Conservation (phyloP, 2,329 filamentous ascomycete genomes). For the Pestalotiopsis sp. region DNA sequence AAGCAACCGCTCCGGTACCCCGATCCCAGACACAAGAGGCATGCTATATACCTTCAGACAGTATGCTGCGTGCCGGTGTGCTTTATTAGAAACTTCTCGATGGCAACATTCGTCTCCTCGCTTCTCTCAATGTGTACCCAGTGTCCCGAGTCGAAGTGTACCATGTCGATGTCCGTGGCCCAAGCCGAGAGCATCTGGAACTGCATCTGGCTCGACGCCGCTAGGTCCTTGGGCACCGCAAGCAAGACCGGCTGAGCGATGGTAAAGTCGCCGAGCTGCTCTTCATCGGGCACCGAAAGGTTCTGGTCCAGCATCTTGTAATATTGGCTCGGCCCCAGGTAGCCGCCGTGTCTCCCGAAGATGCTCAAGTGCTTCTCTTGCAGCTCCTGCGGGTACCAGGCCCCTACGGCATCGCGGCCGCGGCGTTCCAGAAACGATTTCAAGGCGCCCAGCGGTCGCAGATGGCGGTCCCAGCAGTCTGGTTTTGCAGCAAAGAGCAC, state of each 20-base stretch:
- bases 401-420: neutral
- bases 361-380: neutral
- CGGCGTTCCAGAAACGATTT: slow-evolving; percentile 8
- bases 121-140: slow-evolving; percentile 14
- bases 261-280: neutral
- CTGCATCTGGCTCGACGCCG: slow-evolving; percentile 2
- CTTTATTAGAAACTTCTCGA: slow-evolving; percentile 4
- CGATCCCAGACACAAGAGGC: too few species aligned
- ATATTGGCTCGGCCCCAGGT: slow-evolving; percentile 8
- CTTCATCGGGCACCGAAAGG: slow-evolving; percentile 11
- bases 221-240: neutral
- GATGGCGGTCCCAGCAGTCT: neutral
- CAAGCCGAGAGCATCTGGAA: slow-evolving; percentile 9
- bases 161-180: neutral
- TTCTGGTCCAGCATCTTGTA: slow-evolving; percentile 13
- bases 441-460: slow-evolving; percentile 9
- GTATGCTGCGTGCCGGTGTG: neutral
- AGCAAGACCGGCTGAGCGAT: slow-evolving; percentile 7
- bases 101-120: slow-evolving; percentile 3
- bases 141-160: slow-evolving; percentile 10
- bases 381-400: slow-evolving; percentile 9
- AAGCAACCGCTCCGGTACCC: too few species aligned
- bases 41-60: neutral
- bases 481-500: slow-evolving; percentile 12
- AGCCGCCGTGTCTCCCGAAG: slow-evolving; percentile 4